These are phyloP conservation scores for Pestalotiopsis sp. DNA, from an alignment of 2,329 filamentous ascomycete genomes.

Conservation along the genomic window DNA sequence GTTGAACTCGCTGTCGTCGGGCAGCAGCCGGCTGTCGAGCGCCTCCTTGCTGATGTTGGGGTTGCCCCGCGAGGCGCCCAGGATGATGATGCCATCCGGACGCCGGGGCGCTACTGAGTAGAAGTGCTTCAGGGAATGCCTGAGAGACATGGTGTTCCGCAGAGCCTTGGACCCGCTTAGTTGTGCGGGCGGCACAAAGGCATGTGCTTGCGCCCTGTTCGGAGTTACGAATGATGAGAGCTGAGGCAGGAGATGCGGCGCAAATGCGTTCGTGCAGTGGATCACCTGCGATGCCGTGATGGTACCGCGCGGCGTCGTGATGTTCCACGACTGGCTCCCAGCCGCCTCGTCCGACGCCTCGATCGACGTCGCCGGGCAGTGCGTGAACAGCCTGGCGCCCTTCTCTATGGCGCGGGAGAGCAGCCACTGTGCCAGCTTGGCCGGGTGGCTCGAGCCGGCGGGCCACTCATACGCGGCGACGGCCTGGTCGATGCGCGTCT, in stretches of 20 bases:
- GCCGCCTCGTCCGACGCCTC: constrained; percentile 20
- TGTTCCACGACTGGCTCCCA: constrained; percentile 29
- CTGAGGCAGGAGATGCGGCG: constrained; percentile 38
- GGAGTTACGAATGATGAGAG: constrained; percentile 39
- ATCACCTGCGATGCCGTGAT: constrained; percentile 32
- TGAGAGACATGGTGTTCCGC: constrained; percentile 45
- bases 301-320: constrained; percentile 36
- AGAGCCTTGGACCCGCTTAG: constrained; percentile 37
- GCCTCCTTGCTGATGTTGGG: constrained; percentile 37
- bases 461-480: constrained; percentile 54
- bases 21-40: constrained; percentile 31
- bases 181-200: constrained; percentile 40
- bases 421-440: constrained; percentile 52
- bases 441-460: constrained; percentile 50
- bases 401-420: constrained; percentile 37
- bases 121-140: constrained; percentile 49
- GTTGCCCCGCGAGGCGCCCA: constrained; percentile 45
- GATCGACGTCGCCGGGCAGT: constrained; percentile 40
- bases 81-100: constrained; percentile 44
- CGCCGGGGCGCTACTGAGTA: constrained; percentile 51
- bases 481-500: constrained; percentile 39
- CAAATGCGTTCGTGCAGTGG: constrained; percentile 44
- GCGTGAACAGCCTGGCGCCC: constrained; percentile 44
- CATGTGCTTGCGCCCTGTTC: constrained; percentile 46
- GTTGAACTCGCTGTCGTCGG: constrained; percentile 42